Evolutionary conservation across 192 early-diverging fungal species (phyloP).

Genomic region (Podochytrium sp.): DNA sequence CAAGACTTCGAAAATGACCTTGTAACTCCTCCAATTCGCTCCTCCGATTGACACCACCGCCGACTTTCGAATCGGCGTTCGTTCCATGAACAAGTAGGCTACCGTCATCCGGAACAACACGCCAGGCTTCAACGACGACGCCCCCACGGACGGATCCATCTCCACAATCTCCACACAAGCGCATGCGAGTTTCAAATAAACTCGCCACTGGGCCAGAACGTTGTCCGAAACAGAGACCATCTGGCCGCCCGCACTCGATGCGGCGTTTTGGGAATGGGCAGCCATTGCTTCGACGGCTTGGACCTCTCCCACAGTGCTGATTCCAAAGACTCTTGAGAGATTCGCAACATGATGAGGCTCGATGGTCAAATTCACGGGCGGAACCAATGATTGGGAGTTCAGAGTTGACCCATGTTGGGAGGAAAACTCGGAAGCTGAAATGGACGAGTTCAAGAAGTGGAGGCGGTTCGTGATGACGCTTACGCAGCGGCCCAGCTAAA

Average conservation of each 20-base stretch:
- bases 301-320: background rate
- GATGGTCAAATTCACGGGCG: background rate
- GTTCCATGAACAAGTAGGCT: constrained; percentile 71
- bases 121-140: constrained; percentile 11
- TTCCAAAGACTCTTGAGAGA: constrained; percentile 22
- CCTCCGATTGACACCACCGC: constrained; percentile 67
- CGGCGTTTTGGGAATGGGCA: background rate
- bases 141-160: background rate
- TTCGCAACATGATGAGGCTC: constrained; percentile 22
- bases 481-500: constrained; percentile 53
- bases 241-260: too few relatives aligned
- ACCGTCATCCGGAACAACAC: constrained; percentile 67
- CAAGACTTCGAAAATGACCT: constrained; percentile 68
- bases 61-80: constrained; percentile 66
- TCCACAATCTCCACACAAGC: constrained; percentile 62
- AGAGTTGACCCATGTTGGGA: constrained; percentile 9
- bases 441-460: constrained; percentile 63
- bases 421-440: constrained; percentile 59
- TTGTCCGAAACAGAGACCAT: constrained; percentile 41
- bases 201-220: constrained; percentile 76
- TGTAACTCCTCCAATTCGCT: constrained; percentile 69
- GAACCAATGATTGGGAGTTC: constrained; percentile 16
- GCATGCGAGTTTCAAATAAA: constrained; percentile 73
- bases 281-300: background rate
- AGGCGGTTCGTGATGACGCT: constrained; percentile 65